Evolutionary conservation across 1,139 yeast species (phyloP).

Genomic region (Candida sanyaensis): DNA sequence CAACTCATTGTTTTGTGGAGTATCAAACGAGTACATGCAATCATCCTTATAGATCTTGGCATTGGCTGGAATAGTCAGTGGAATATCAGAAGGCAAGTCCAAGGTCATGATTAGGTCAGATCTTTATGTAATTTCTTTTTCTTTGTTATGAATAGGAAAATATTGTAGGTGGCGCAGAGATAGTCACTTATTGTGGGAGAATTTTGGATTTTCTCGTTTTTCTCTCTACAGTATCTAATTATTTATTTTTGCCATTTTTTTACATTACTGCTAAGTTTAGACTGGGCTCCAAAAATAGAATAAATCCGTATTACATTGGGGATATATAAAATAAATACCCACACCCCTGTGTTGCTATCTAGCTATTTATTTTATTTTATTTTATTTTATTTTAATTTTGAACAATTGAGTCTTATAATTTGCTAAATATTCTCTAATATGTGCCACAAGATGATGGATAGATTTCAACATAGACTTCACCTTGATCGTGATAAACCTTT

Average conservation of each 20-base stretch:
- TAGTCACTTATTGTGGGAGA: too few relatives aligned
- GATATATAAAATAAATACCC: too few relatives aligned
- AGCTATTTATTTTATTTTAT: too few relatives aligned
- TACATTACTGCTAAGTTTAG: background rate
- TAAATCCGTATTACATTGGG: too few relatives aligned
- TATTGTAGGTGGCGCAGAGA: too few relatives aligned
- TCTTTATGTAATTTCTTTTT: background rate
- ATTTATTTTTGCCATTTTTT: slow-evolving; percentile 1
- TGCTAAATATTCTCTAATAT: background rate
- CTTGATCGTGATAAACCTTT: slow-evolving; percentile 1
- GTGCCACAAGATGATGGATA: slow-evolving; percentile 14
- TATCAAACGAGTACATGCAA: slow-evolving; percentile 78
- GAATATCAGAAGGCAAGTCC: slow-evolving; percentile 24
- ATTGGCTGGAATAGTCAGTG: slow-evolving; percentile 19
- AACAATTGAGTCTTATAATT: too few relatives aligned
- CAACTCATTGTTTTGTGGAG: slow-evolving; percentile 55
- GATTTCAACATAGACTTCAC: slow-evolving; percentile 10
- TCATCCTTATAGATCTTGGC: slow-evolving; percentile 72
- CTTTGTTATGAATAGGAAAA: slow-evolving; percentile 2
- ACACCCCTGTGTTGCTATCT: background rate
- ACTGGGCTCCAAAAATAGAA: background rate
- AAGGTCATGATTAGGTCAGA: slow-evolving; percentile 8
- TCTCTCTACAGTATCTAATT: background rate
- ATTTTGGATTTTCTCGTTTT: too few relatives aligned
- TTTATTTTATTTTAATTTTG: too few relatives aligned